These are phyloP conservation scores for Eucommia ulmoides DNA, from an alignment of 257 asterid species.

Conservation along the genomic window DNA sequence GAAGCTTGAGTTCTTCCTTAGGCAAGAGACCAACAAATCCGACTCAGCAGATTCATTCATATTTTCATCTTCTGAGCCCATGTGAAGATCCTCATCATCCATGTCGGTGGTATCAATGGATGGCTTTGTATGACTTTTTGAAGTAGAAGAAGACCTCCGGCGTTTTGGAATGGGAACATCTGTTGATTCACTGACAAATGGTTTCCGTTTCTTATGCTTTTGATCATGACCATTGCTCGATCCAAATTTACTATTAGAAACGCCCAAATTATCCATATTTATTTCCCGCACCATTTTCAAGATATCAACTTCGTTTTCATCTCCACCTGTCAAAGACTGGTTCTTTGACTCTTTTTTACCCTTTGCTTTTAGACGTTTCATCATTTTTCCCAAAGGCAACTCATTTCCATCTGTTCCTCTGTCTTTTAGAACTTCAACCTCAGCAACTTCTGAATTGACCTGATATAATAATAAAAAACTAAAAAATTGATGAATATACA, in stretches of 20 bases:
- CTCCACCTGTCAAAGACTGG: conserved; percentile 29
- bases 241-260: conserved; percentile 45
- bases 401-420: conserved; percentile 92
- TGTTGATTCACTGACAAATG: conserved; percentile 30
- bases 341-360: conserved; percentile 62
- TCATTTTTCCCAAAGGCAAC: conserved; percentile 82
- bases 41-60: conserved; percentile 39
- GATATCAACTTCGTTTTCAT: conserved; percentile 57
- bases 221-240: conserved; percentile 59
- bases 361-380: conserved; percentile 83
- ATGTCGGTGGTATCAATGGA: conserved; percentile 23
- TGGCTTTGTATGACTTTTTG: conserved; percentile 32
- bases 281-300: conserved; percentile 81
- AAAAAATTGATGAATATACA: conserved; percentile 9
- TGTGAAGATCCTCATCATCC: conserved; percentile 38
- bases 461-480: conserved; percentile 21
- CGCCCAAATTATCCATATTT: conserved; percentile 44
- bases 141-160: conserved; percentile 54
- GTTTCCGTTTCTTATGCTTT: conserved; percentile 51
- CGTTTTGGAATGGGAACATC: conserved; percentile 75
- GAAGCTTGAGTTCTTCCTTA: conserved; percentile 33
- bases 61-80: conserved; percentile 47
- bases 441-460: conserved; percentile 49
- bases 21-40: conserved; percentile 32
- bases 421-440: conserved; percentile 70